Evolutionary conservation across 495 filamentous ascomycete genomes (phyloP), one percentile per base, ranked within the genome.

Genomic region (Penicillium lagena): DNA sequence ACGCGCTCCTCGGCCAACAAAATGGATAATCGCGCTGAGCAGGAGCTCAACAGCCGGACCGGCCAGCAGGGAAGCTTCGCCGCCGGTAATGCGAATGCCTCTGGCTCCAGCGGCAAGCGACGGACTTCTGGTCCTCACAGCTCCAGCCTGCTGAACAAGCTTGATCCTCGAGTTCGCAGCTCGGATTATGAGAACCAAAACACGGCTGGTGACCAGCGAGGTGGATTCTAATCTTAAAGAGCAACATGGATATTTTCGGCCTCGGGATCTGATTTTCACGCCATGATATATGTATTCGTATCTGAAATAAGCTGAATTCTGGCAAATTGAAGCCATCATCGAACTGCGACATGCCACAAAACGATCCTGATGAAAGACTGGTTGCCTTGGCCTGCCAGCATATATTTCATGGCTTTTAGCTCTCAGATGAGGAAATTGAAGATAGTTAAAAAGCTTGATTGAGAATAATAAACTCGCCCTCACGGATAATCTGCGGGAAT

Each of bases 41-140:
- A 54, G 8, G 69, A 66, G 35, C 48, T 69, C 6, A 70, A 75
- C 34, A 58, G 63, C 35, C 66, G 42, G 54, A 45, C 47, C 57
- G 22, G 22, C 22, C 22, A 22, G 22, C 22, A 22, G 22, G 22
- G 22, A 4, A 22, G 22, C 22, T 22, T 22, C 22, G 2, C 22
- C 22, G 22, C 2, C 4, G 22, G 22, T 22, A 22, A 22, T 22
- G 22, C 22, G 2, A 0, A 2, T 22, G 22, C 22, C 22, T 22
- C 22, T 22, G 22, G 22, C 22, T 22, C 22, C 22, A 22, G 22
- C 22, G 58, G 55, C 13, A 51, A 36, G 27, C 58, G 48, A 46
- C 30, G 54, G 28, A 49, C 49, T 39, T 50, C 58, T 12, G 67
- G 64, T 15, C 67, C 66, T 8, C 67, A 71, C 28, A 51, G 32